Evolutionary conservation across 176 grass and related monocot species (phyloP).

Genomic region (Carex myosuroides): DNA sequence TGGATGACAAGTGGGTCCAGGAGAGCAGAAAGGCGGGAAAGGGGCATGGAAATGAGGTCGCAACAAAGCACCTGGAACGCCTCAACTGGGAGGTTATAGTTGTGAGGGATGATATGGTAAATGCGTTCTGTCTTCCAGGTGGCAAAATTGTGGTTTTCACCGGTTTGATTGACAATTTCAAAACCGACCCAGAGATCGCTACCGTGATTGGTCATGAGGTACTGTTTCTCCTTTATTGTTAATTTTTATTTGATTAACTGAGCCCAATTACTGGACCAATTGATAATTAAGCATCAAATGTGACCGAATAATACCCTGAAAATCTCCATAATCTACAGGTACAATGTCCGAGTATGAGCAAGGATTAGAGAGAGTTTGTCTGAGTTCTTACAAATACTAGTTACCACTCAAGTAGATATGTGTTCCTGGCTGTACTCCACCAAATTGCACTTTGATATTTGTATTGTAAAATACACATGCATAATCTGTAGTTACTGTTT

Average conservation of each 20-base stretch:
- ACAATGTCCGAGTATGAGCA: not conserved
- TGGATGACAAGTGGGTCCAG: conserved; percentile 79
- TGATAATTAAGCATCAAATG: conserved; percentile 7
- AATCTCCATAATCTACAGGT: not conserved
- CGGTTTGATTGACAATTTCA: conserved; percentile 77
- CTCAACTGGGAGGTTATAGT: conserved; percentile 95
- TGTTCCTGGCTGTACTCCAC: not conserved
- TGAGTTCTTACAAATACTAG: not conserved
- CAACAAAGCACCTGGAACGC: conserved; percentile 56
- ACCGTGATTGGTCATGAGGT: conserved; percentile 89
- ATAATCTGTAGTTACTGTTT: not conserved
- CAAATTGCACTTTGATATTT: not conserved
- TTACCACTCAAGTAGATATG: not conserved
- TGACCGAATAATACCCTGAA: not conserved
- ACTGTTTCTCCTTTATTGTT: not conserved
- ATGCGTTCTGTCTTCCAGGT: conserved; percentile 86
- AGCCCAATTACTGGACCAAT: not conserved
- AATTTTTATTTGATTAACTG: not conserved
- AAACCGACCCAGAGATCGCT: conserved; percentile 67
- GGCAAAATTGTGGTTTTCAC: conserved; percentile 90
- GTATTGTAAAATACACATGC: not conserved
- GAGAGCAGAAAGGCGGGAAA: conserved; percentile 47
- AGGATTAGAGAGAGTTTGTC: not conserved
- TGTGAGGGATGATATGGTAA: conserved; percentile 52
- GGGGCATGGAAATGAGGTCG: conserved; percentile 23